Evolutionary conservation across 2,329 filamentous ascomycete genomes (phyloP), one percentile per base, ranked within the genome.

Genomic region (Pseudogymnoascus sp.): DNA sequence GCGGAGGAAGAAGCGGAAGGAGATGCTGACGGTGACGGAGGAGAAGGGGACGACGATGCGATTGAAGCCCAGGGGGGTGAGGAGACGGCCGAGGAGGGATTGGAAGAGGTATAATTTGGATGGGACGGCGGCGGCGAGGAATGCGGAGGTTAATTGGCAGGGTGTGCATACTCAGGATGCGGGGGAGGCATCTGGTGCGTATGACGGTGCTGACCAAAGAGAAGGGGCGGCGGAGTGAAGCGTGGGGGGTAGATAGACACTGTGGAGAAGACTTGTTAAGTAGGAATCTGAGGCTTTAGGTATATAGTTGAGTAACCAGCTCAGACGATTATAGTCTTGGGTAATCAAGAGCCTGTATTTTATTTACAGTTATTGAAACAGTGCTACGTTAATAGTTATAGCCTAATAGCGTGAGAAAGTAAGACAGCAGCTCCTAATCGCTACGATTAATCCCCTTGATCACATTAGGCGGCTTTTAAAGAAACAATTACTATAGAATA

Each of bases 321-420:
- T n/a, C 2, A 50, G 44, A 10, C 12, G 84, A 72, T 91, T 93
- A 25, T 50, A 28, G 12, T 12, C 70, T 85, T 50, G 23, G 4
- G 23, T 23, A n/a, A 25, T 28, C 8, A n/a, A 50, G 44, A 47
- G 5, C 11, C 10, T 44, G 2, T 21, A 42, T 42, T 18, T 23
- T 23, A 14, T 12, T 16, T 3, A 6, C 11, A 1, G 18, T 25
- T 25, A n/a, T 21, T 47, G 14, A 25, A 25, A 14, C 12, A 47
- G 12, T 50, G 38, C 16, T 42, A 18, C n/a, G 1, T 10, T 38
- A 8, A 16, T 38, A 7, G 25, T 25, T 5, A 1, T 12, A 11
- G 11, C 31, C 10, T 12, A 3, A 12, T 33, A 12, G 3, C 31
- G 10, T 33, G 37, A n/a, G 14, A 14, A 6, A 37, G 35, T n/a